These are phyloP conservation scores for Aureobasidium sp. DNA, from an alignment of 2,329 filamentous ascomycete species.

Conservation along the genomic window DNA sequence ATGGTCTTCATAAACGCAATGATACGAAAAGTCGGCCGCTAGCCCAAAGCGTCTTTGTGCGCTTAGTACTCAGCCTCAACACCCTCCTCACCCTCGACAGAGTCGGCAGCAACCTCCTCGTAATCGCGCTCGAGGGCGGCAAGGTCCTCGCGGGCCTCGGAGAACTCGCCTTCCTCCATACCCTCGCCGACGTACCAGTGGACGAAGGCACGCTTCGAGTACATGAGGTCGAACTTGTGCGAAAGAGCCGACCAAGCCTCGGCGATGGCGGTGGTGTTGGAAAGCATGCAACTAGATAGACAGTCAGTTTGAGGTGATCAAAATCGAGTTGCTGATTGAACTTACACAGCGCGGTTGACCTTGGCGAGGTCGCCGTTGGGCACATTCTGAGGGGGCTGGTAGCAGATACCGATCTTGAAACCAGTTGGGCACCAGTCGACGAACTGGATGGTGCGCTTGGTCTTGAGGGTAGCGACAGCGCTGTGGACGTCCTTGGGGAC, in stretches of 20 bases:
- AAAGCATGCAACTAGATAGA: constrained; percentile 77
- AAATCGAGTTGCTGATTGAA: constrained; percentile 26
- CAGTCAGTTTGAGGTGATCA: neutral
- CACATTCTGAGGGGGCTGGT: constrained; percentile 92
- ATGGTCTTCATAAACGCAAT: constrained; percentile 17
- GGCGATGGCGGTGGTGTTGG: constrained; percentile 96
- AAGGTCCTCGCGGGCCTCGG: constrained; percentile 95
- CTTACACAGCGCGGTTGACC: constrained; percentile 96
- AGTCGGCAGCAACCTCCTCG: constrained; percentile 96
- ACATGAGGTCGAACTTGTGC: constrained; percentile 99
- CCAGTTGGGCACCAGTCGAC: constrained; percentile 99
- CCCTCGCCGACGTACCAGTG: constrained; percentile 99
- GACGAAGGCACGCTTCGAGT: constrained; percentile 99
- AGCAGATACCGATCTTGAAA: constrained; percentile 99
- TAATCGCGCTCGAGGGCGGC: constrained; percentile 97
- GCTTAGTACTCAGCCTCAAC: constrained; percentile 85
- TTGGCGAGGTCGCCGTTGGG: constrained; percentile 96
- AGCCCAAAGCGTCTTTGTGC: constrained; percentile 14
- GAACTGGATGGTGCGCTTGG: constrained; percentile 98
- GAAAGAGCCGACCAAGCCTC: constrained; percentile 96
- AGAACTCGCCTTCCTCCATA: constrained; percentile 99
- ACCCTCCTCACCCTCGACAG: constrained; percentile 77
- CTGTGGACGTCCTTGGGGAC: constrained; percentile 92
- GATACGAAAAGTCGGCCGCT: constrained; percentile 18
- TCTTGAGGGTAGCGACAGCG: constrained; percentile 94